phyloP scores from a whole-genome alignment of 169 alveolate genomes.

The Plasmodium coatneyi region DNA sequence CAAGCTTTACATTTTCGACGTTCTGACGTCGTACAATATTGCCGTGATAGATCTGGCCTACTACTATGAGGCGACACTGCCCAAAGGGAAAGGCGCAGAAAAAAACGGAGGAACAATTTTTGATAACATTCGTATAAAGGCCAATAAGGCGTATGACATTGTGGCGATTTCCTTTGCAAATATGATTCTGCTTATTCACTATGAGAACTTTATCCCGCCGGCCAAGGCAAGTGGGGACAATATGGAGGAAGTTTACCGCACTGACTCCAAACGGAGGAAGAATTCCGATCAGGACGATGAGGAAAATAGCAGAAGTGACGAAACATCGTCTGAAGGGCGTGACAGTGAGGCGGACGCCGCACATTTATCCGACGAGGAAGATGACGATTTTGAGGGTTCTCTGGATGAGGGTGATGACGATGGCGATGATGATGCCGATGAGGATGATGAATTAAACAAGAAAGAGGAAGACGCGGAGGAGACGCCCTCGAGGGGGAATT shows the following conservation, averaged over 20 bases:
- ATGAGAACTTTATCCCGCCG: conserved; percentile 56
- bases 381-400: not conserved
- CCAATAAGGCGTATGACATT: conserved; percentile 48
- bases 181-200: conserved; percentile 27
- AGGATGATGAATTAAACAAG: not conserved
- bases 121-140: conserved; percentile 38
- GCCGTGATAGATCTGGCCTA: conserved; percentile 28
- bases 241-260: conserved; percentile 12
- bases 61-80: not conserved
- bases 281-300: not conserved
- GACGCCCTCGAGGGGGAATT: not conserved
- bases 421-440: not conserved
- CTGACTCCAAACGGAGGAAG: not conserved
- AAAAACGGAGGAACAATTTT: not conserved
- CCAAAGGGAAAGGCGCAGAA: not conserved
- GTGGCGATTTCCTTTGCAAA: conserved; percentile 35
- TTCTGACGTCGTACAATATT: conserved; percentile 59
- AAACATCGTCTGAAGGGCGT: not conserved
- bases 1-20: conserved; percentile 46
- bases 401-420: conserved; percentile 1
- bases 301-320: not conserved
- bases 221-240: not conserved
- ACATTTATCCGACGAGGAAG: not conserved
- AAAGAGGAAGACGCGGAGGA: conserved; percentile 1
- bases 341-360: conserved; percentile 5